Evolutionary conservation across 2,329 filamentous ascomycete genomes (phyloP).

Genomic region (Cytospora leucostoma): DNA sequence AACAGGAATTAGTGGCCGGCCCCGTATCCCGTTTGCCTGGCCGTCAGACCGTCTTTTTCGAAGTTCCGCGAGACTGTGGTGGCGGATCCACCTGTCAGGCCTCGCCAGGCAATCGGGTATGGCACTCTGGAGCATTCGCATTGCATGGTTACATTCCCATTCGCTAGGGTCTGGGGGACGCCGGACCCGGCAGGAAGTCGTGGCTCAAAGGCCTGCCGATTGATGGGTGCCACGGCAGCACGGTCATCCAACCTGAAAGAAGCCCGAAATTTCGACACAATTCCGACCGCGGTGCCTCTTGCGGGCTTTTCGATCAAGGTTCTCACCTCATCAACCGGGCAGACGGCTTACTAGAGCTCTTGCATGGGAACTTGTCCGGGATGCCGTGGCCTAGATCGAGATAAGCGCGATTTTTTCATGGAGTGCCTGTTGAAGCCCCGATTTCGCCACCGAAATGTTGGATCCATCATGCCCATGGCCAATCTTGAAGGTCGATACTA

Average conservation of each 20-base stretch:
- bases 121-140: constrained; percentile 14
- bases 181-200: constrained; percentile 17
- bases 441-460: constrained; percentile 23
- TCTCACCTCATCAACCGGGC: constrained; percentile 8
- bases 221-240: constrained; percentile 14
- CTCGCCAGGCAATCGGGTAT: constrained; percentile 18
- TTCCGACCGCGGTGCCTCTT: neutral
- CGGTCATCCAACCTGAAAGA: constrained; percentile 4
- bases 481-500: neutral
- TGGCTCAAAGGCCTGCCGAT: constrained; percentile 9
- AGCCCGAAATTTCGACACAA: constrained; percentile 7
- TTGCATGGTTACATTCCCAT: constrained; percentile 16
- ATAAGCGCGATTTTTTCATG: constrained; percentile 25
- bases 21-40: constrained; percentile 25
- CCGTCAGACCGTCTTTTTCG: constrained; percentile 29
- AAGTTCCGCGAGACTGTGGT: constrained; percentile 19
- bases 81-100: constrained; percentile 20
- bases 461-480: neutral
- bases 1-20: constrained; percentile 8
- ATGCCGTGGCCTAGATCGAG: constrained; percentile 8
- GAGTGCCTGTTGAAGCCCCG: constrained; percentile 17
- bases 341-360: constrained; percentile 7
- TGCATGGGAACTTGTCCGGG: neutral
- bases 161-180: constrained; percentile 11
- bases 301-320: constrained; percentile 1